Evolutionary conservation across 2,329 filamentous ascomycete genomes (phyloP).

Genomic region (Colletotrichum endophyticum): DNA sequence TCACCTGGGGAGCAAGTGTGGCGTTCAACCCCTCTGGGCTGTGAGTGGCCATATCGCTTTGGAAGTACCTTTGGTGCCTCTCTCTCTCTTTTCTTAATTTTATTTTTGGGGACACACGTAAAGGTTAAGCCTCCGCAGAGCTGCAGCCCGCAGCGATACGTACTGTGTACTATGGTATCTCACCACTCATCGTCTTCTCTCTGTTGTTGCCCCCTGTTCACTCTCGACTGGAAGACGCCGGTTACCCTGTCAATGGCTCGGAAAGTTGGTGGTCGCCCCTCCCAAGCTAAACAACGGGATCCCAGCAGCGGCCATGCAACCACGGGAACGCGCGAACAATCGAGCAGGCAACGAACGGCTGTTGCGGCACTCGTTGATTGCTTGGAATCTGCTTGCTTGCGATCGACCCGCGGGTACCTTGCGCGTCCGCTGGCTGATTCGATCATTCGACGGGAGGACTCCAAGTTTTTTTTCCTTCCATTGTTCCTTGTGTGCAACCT

Average conservation of each 20-base stretch:
- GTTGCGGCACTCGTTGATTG: constrained; percentile 16
- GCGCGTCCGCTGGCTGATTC: background rate
- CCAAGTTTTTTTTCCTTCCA: background rate
- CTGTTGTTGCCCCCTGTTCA: background rate
- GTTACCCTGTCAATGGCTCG: constrained; percentile 18
- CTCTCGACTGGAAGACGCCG: background rate
- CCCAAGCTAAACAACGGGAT: constrained; percentile 7
- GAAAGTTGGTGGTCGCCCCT: background rate
- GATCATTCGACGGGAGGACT: background rate
- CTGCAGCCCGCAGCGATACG: background rate
- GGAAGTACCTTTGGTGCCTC: background rate
- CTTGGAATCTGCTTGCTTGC: background rate
- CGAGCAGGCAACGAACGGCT: constrained; percentile 13
- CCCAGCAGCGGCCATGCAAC: constrained; percentile 12
- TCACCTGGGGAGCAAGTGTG: constrained; percentile 12
- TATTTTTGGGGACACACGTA: constrained; percentile 12
- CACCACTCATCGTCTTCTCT: background rate
- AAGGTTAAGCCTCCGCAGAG: background rate
- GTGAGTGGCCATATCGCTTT: background rate
- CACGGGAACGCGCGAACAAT: constrained; percentile 14
- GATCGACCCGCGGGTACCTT: constrained; percentile 6
- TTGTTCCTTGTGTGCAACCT: background rate
- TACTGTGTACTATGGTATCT: background rate
- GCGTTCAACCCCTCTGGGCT: background rate
- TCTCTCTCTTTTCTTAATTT: background rate